Evolutionary conservation across 257 asterid species (phyloP).

Genomic region (Fraxinus pennsylvanica): DNA sequence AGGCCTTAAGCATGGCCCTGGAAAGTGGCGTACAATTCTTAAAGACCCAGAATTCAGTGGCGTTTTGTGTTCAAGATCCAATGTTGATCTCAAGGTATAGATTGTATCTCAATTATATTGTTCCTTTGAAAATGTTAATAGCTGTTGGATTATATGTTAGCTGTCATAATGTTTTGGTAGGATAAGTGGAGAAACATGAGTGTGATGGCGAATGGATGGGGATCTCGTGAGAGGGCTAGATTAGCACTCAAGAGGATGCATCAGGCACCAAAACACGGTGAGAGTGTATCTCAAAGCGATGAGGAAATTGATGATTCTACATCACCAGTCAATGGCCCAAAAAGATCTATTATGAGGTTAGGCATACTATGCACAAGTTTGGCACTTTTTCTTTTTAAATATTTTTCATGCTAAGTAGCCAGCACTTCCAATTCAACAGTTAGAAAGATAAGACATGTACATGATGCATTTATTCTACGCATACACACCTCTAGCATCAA

Average conservation of each 20-base stretch:
- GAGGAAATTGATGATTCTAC: conserved; percentile 67
- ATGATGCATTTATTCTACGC: not conserved
- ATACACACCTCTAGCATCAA: not conserved
- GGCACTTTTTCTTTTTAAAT: not conserved
- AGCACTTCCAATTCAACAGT: conserved; percentile 12
- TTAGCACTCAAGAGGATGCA: conserved; percentile 66
- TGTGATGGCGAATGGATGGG: conserved; percentile 94
- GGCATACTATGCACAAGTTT: conserved; percentile 22
- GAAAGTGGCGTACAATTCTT: conserved; percentile 96
- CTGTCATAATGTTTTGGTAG: conserved; percentile 35
- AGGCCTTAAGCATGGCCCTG: conserved; percentile 88
- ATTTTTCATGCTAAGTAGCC: not conserved
- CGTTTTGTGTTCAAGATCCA: conserved; percentile 72
- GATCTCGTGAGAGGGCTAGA: conserved; percentile 82
- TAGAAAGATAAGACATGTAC: not conserved
- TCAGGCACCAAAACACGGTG: conserved; percentile 62
- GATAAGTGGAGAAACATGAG: conserved; percentile 99
- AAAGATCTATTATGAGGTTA: conserved; percentile 82
- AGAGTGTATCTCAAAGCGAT: conserved; percentile 62
- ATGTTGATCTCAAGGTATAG: conserved; percentile 94
- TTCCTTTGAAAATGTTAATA: not conserved
- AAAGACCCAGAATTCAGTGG: conserved; percentile 91
- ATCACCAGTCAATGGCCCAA: conserved; percentile 69
- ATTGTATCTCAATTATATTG: not conserved
- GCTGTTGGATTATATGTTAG: not conserved